Evolutionary conservation across 345 rosid species (phyloP), one percentile per base, ranked within the genome.

Genomic region (Rhodamnia argentea): DNA sequence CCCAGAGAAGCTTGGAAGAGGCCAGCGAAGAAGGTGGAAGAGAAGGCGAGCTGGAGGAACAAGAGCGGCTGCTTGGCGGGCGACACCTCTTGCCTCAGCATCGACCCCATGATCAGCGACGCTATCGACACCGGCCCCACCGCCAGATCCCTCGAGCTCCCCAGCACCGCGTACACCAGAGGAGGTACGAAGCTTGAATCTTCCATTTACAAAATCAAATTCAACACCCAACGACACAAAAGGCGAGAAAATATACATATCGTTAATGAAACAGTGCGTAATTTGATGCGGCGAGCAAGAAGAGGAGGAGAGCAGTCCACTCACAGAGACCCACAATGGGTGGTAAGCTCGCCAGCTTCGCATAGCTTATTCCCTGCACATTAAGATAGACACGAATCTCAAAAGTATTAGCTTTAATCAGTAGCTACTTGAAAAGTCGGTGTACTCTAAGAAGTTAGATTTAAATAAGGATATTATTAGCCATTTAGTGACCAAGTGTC

Each of bases 141-240:
- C 4, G 98, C 99, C 27, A 97, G 93, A 86, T 97, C 99, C 88
- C 96, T 93, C 6, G 99, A 97, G 92, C 99, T 97, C 85, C 99
- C 99, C 76, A 96, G 93, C n/a, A 93, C 95, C 82, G 97, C 95
- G 90, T 97, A 97, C 18, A 96, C 94, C 87, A 97, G 93, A 64
- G 99, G 99, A 55, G 99, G 98, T 37, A 95, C 99, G 78, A 97
- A 97, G 94, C 99, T 97, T 13, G 99, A 97, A 93, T 97, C 99
- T 96, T 78, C 16, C 16, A 52, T n/a, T 12, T 37, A 83, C 55
- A 84, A 24, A 37, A 37, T 37, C 7, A 70, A 3, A 10, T 9
- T 16, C 84, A 53, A 27, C 37, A 86, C 20, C 18, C 29, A 47
- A 62, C 14, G 12, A 56, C 42, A 84, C 32, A 29, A 47, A 82